Conservation (phyloP, 352 stramenopile genomes). For the Globisporangium polare region DNA sequence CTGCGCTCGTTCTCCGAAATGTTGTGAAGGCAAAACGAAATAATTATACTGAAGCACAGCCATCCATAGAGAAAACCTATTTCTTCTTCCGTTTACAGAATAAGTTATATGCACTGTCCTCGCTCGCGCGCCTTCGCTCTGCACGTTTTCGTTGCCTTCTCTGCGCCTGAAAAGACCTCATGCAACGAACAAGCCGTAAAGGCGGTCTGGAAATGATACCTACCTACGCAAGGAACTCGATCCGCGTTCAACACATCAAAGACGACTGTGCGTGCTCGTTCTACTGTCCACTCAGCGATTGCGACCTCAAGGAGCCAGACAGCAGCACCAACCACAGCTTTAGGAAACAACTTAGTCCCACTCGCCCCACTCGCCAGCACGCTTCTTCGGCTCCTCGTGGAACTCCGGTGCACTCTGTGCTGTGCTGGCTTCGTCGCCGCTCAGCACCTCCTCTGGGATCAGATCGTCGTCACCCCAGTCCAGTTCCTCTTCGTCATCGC, state of each 20-base stretch:
- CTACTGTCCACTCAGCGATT: not conserved
- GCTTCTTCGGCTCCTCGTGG: slow-evolving; percentile 34
- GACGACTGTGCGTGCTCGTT: not conserved
- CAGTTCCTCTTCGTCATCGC: slow-evolving; percentile 33
- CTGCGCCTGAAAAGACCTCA: no score
- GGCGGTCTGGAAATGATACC: no score
- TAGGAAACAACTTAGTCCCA: slow-evolving; percentile 41
- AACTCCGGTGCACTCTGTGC: slow-evolving; percentile 14
- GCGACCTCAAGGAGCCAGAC: slow-evolving; percentile 2
- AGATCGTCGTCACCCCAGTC: slow-evolving; percentile 69
- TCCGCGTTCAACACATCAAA: not conserved
- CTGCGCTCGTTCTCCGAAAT: slow-evolving; percentile 13
- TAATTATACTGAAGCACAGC: not conserved
- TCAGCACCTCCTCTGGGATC: slow-evolving; percentile 19
- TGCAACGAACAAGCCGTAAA: no score
- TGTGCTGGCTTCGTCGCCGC: slow-evolving; percentile 12
- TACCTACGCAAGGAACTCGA: not conserved
- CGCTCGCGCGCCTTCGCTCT: not conserved
- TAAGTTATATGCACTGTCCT: slow-evolving; percentile 14
- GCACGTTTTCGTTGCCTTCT: not conserved
- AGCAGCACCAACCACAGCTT: not conserved
- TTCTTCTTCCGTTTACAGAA: slow-evolving; percentile 10
- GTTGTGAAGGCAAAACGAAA: slow-evolving; percentile 1
- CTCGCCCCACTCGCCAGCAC: slow-evolving; percentile 63
- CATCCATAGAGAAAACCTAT: slow-evolving; percentile 5